Conservation (phyloP, 148 eudicot genomes). For the Amaranthus cruentus region DNA sequence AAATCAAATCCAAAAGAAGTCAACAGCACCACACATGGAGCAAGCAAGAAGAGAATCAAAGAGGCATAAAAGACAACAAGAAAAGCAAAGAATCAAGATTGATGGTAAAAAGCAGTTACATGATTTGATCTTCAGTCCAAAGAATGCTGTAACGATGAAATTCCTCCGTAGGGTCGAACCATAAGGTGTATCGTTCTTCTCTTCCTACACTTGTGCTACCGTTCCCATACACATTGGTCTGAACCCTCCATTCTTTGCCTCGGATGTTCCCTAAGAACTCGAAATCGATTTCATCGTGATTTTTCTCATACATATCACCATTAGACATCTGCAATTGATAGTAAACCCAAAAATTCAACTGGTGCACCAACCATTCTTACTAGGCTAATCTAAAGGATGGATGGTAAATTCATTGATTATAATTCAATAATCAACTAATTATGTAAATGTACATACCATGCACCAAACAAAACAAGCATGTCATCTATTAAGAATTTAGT, state of each 20-base stretch:
- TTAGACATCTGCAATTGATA: constrained; percentile 68
- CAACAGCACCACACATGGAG: constrained; percentile 1
- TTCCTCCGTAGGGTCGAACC: constrained; percentile 94
- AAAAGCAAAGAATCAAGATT: background rate
- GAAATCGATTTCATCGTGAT: constrained; percentile 83
- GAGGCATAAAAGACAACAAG: constrained; percentile 15
- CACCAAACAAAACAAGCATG: background rate
- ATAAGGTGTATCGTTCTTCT: constrained; percentile 81
- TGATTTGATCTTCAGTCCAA: constrained; percentile 74
- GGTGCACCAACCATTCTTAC: background rate
- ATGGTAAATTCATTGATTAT: background rate
- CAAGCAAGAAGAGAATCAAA: constrained; percentile 13
- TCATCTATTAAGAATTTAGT: background rate
- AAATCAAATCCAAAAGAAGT: background rate
- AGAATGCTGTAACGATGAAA: constrained; percentile 79
- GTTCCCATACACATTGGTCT: constrained; percentile 86
- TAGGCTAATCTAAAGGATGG: background rate
- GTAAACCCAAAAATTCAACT: background rate
- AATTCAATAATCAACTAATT: background rate
- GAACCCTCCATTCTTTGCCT: constrained; percentile 90
- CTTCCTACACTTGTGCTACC: constrained; percentile 84
- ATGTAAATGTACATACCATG: too few species aligned
- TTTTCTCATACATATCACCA: constrained; percentile 70
- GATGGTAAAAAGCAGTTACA: constrained; percentile 36
- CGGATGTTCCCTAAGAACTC: constrained; percentile 92